Conservation (phyloP, 78 protist genomes). For the Isochrysis galbana region DNA sequence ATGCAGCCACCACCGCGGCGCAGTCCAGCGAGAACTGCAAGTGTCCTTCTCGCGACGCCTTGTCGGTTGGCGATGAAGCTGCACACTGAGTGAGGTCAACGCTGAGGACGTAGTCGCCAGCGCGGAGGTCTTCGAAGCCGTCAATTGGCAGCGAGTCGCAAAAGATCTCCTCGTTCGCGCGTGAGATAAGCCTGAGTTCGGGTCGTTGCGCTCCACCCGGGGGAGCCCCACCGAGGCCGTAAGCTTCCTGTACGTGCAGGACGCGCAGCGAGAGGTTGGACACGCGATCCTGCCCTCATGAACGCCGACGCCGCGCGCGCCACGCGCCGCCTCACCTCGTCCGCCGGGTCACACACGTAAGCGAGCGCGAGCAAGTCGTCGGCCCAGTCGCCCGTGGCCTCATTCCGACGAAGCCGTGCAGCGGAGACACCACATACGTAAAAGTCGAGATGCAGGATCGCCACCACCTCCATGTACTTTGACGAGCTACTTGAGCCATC, state of each 20-base stretch:
- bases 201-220: background rate
- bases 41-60: background rate
- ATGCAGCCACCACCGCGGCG: background rate
- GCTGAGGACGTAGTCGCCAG: background rate
- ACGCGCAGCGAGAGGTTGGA: too few relatives aligned
- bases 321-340: background rate
- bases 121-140: background rate
- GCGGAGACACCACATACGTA: background rate
- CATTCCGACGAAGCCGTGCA: background rate
- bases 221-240: background rate
- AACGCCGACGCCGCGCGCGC: too few relatives aligned
- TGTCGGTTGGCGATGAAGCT: background rate
- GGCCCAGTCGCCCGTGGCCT: too few relatives aligned
- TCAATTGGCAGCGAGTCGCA: background rate
- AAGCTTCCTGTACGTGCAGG: background rate
- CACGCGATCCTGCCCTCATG: too few relatives aligned
- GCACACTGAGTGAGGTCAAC: background rate
- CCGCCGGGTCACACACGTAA: background rate
- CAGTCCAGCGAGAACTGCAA: background rate
- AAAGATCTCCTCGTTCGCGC: background rate
- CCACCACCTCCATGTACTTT: background rate
- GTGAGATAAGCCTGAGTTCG: background rate
- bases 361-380: conserved; percentile 3
- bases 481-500: background rate
- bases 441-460: background rate